phyloP scores from a whole-genome alignment of 768 basidiomycete genomes.

The Hydnum rufescens region DNA sequence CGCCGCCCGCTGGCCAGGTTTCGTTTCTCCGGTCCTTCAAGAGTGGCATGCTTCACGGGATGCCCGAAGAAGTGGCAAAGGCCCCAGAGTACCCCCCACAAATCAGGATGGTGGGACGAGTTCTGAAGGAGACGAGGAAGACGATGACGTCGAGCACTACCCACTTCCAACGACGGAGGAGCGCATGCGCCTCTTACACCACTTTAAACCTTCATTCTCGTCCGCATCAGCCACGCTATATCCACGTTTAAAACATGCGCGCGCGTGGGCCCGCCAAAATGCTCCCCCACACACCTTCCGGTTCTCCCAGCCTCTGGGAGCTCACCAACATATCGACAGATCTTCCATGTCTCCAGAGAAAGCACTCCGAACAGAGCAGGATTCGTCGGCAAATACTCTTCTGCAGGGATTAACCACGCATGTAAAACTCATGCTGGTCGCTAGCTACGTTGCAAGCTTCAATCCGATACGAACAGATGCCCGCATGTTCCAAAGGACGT shows the following conservation, averaged over 20 bases:
- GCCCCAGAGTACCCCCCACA: background rate
- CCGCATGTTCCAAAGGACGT: slow-evolving; percentile 60
- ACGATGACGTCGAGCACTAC: slow-evolving; percentile 11
- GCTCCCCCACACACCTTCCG: slow-evolving; percentile 20
- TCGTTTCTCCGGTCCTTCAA: slow-evolving; percentile 46
- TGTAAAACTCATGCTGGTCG: slow-evolving; percentile 54
- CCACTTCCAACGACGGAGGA: slow-evolving; percentile 32
- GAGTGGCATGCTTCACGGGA: slow-evolving; percentile 16
- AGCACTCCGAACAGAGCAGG: background rate
- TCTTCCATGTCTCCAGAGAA: background rate
- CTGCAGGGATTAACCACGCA: background rate
- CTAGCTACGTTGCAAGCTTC: slow-evolving; percentile 63
- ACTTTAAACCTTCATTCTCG: slow-evolving; percentile 43
- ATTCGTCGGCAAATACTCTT: background rate
- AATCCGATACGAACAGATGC: slow-evolving; percentile 68
- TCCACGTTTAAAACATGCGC: slow-evolving; percentile 44
- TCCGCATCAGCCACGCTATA: slow-evolving; percentile 45
- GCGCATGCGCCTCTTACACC: slow-evolving; percentile 42
- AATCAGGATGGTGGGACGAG: background rate
- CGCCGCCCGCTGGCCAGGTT: slow-evolving; percentile 64
- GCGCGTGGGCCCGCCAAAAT: slow-evolving; percentile 38
- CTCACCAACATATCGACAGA: background rate
- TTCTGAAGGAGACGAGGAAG: slow-evolving; percentile 6
- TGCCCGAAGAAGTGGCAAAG: too few relatives aligned
- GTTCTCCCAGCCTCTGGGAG: background rate